Evolutionary conservation across 1,284 basidiomycete species (phyloP), one percentile per base, ranked within the genome.

Genomic region (Cutaneotrichosporon sp.): DNA sequence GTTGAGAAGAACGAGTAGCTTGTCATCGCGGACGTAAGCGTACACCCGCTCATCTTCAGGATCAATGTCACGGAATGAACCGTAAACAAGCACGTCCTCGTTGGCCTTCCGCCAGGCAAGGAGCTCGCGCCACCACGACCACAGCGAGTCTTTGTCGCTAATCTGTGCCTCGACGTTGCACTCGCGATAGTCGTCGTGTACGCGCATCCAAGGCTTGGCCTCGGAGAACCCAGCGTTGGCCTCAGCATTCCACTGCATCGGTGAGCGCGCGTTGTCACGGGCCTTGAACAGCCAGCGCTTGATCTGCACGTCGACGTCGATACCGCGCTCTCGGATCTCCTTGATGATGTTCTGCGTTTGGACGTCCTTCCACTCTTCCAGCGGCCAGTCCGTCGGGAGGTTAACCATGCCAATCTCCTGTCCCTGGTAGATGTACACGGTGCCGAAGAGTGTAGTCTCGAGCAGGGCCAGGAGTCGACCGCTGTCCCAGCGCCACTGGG

Each of bases 341-440:
- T 7, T 48, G 27, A 46, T 31, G 25, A 31, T n/a, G 32, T 42
- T 54, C 39, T 35, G 35, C 12, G 44, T 51, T 34, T 55, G 47
- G 27, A 62, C 77, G 59, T 87, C 86, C 64, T 82, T 83, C 67
- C 84, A 87, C 57, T 87, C 85, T 49, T 85, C 81, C n/a, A 85
- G 76, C 0, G 79, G 79, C 85, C 86, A 87, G 5, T 73, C 68
- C 27, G 75, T 64, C 7, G 86, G 84, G 37, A 86, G 79, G 57
- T 88, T 88, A 70, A 78, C 80, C 72, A 85, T 76, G 0, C 81
- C 86, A 1, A 88, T 79, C 63, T 87, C 85, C 70, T 87, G 77
- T 2, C 87, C 85, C 72, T 88, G 84, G 68, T 83, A 87, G 12
- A 89, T 75, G 66, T 82, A 88, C 57, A 84, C 70, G 11, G 86